Evolutionary conservation across 306 rosid genomes (phyloP), one percentile per base, ranked within the genome.

Genomic region (Citrullus amarus): DNA sequence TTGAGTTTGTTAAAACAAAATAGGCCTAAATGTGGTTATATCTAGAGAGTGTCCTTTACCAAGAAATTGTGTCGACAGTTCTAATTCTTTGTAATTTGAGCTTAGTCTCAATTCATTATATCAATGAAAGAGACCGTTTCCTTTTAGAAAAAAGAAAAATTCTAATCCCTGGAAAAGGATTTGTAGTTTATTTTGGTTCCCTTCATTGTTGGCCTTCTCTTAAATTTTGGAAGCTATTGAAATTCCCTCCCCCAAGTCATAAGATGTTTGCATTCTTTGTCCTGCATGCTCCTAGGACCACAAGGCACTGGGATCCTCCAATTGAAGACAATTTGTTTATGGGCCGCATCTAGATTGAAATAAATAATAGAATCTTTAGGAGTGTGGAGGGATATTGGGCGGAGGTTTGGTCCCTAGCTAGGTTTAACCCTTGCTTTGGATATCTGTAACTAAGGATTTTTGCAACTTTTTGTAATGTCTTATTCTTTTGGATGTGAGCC

Each of bases 281-380:
- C 97, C 15, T 94, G 97, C 86, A 85, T 96, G 67, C 87, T 94
- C 84, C 96, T 95, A 43, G 98, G 96, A 46, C 95, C 95, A 9
- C 88, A 44, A 79, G 97, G 96, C 79, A 77, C 87, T 0, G 95
- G 96, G 56, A 74, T 88, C 83, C 94, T 87, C 81, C 93, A 81
- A 79, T 83, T 94, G 87, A 94, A 92, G 88, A 94, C 95, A n/a
- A 90, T 90, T 72, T 90, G 95, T 9, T 57, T n/a, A 10, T 57
- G 32, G 32, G 18, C 4, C 4, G 2, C 68, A 61, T 60, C n/a
- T 14, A 30, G 41, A 28, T 61, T 61, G 41, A 30, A 17, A 61
- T n/a, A 13, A 30, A 61, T 61, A 30, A 12, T 61, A 61, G 8
- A 61, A 61, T 61, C 9, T 61, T 28, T 13, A 61, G n/a, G 68